Percentiles rank a stretch among this genome's conserved stretches.
Evolutionary conservation across 192 early-diverging fungal species (phyloP).

Genomic region (Tieghemiomyces parasiticus): DNA sequence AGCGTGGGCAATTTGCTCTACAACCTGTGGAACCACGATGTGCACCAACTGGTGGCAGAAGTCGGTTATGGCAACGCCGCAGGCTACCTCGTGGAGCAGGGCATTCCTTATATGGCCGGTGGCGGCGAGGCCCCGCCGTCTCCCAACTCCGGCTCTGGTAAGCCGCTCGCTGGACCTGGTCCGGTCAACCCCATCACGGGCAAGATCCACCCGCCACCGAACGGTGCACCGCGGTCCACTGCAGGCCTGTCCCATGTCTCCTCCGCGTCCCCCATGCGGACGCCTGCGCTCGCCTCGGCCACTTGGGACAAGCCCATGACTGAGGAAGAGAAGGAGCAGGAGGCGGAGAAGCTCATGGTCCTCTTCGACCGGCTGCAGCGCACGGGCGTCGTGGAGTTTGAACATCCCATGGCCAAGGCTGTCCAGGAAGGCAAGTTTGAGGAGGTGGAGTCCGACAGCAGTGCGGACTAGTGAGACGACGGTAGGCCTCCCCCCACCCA

Average conservation of each 20-base stretch:
- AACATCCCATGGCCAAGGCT: slow-evolving; percentile 50
- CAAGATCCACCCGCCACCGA: slow-evolving; percentile 13
- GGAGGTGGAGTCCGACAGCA: slow-evolving; percentile 15
- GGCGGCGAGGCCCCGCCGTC: neutral
- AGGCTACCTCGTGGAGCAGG: slow-evolving; percentile 69
- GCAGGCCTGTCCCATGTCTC: neutral
- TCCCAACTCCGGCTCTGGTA: slow-evolving; percentile 8
- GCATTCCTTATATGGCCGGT: slow-evolving; percentile 26
- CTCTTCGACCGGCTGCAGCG: slow-evolving; percentile 87
- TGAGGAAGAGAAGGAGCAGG: slow-evolving; percentile 91
- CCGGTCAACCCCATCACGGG: slow-evolving; percentile 86
- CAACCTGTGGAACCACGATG: slow-evolving; percentile 21
- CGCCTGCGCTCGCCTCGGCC: slow-evolving; percentile 6
- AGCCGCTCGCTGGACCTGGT: neutral
- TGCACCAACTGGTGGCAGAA: slow-evolving; percentile 25
- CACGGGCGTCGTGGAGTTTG: slow-evolving; percentile 76
- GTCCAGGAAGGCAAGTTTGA: slow-evolving; percentile 25
- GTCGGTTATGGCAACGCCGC: slow-evolving; percentile 91
- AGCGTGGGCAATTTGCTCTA: slow-evolving; percentile 23
- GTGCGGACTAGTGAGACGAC: no score
- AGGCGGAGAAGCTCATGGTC: slow-evolving; percentile 83
- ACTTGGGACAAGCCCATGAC: slow-evolving; percentile 44
- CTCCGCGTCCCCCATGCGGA: neutral
- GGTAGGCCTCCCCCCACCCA: no score
- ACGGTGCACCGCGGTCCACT: neutral